These are phyloP conservation scores for Yamadazyma mexicana DNA, from an alignment of 1,139 yeast species.

Conservation along the genomic window DNA sequence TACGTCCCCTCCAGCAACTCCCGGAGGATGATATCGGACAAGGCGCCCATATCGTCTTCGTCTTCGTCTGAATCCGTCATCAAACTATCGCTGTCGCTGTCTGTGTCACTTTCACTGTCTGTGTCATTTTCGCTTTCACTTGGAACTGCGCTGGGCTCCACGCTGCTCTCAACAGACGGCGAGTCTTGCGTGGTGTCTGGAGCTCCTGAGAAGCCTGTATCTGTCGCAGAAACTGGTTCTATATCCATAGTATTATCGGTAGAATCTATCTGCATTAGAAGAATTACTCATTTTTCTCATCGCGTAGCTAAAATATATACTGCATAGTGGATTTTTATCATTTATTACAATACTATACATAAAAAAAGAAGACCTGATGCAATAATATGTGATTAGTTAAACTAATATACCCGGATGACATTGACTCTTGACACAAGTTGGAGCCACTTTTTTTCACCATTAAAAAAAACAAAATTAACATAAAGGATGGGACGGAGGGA, in stretches of 20 bases:
- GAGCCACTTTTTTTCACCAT: neutral
- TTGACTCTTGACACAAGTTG: neutral
- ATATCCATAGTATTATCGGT: neutral
- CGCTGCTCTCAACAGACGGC: neutral
- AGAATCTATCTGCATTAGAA: neutral
- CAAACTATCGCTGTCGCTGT: constrained; percentile 1
- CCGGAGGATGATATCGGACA: constrained; percentile 38
- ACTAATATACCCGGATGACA: neutral
- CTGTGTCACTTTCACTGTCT: constrained; percentile 3
- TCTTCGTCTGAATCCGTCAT: constrained; percentile 11
- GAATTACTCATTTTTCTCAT: neutral
- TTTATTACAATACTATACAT: constrained; percentile 7
- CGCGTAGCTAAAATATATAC: neutral
- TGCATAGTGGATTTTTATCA: neutral
- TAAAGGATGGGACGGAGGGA: neutral
- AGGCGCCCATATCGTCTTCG: constrained; percentile 22
- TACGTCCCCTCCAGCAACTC: constrained; percentile 72
- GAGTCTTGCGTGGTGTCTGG: neutral
- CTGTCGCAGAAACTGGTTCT: neutral
- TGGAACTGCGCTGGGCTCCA: neutral
- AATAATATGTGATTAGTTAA: constrained; percentile 1
- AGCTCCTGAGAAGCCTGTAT: neutral
- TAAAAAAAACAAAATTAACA: neutral
- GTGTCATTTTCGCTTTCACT: too few species aligned
- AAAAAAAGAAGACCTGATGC: constrained; percentile 1